These are phyloP conservation scores for Pythium oligandrum DNA, from an alignment of 352 stramenopile genomes.

Conservation along the genomic window DNA sequence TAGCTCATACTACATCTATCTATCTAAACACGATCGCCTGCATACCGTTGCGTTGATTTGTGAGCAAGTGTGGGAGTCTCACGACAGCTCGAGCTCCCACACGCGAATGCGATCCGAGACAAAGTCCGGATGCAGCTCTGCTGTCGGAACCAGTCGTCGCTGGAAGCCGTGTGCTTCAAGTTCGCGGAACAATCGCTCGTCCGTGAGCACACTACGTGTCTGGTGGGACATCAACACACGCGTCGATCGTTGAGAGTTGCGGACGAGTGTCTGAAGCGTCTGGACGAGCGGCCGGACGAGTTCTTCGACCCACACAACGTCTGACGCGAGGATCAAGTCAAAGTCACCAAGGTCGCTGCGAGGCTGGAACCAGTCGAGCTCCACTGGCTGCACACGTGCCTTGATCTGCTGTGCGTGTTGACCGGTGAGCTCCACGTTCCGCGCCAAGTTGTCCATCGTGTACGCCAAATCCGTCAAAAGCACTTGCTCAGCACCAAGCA, in stretches of 20 bases:
- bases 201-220: constrained; percentile 53
- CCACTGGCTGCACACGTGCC: constrained; percentile 7
- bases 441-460: constrained; percentile 74
- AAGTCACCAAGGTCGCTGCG: constrained; percentile 48
- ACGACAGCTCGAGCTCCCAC: constrained; percentile 25
- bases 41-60: no score
- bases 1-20: no score
- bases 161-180: constrained; percentile 28
- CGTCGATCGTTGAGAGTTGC: constrained; percentile 26
- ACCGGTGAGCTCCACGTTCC: constrained; percentile 44
- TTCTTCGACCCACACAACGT: constrained; percentile 89
- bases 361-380: constrained; percentile 72
- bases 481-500: constrained; percentile 72
- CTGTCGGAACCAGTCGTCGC: constrained; percentile 17
- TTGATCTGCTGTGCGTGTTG: constrained; percentile 11
- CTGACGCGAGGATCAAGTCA: constrained; percentile 83
- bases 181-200: constrained; percentile 52
- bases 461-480: constrained; percentile 86
- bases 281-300: constrained; percentile 81
- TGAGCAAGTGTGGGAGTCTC: no score
- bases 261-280: constrained; percentile 56
- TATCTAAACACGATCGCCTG: no score
- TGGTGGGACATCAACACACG: constrained; percentile 70
- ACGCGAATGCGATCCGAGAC: constrained; percentile 38
- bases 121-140: constrained; percentile 38